Evolutionary conservation across 345 rosid species (phyloP).

Genomic region (Salix exigua): DNA sequence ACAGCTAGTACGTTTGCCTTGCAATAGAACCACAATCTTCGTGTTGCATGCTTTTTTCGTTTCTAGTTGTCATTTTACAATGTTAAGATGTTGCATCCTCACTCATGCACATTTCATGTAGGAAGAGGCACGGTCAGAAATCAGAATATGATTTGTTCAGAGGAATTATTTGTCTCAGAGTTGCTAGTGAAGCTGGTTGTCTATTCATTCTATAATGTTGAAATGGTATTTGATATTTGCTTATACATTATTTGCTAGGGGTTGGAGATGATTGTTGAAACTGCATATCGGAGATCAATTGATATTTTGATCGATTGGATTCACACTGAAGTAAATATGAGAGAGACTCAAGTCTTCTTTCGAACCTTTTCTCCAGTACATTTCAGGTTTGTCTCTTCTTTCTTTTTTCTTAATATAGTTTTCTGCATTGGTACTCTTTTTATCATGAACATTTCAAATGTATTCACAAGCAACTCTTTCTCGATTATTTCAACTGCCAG

Average conservation of each 20-base stretch:
- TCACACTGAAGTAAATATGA: slow-evolving; percentile 10
- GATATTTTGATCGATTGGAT: slow-evolving; percentile 28
- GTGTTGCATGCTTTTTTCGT: neutral
- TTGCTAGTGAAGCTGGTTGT: neutral
- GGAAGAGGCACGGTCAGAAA: neutral
- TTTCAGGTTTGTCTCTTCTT: slow-evolving; percentile 24
- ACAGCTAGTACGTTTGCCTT: neutral
- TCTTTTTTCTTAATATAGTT: neutral
- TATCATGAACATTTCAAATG: neutral
- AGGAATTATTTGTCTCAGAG: neutral
- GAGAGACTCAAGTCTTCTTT: slow-evolving; percentile 27
- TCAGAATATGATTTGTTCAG: neutral
- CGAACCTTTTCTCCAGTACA: slow-evolving; percentile 36
- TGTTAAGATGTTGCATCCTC: neutral
- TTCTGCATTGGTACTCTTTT: neutral
- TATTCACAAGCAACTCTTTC: neutral
- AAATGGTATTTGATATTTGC: neutral
- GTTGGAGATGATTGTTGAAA: slow-evolving; percentile 31
- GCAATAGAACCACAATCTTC: neutral
- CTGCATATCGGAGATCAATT: slow-evolving; percentile 26
- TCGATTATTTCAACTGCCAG: neutral
- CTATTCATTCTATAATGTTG: neutral
- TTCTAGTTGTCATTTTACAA: neutral
- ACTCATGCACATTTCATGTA: neutral
- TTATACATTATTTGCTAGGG: slow-evolving; percentile 14